Evolutionary conservation across 2,329 filamentous ascomycete genomes (phyloP), one percentile per base, ranked within the genome.

Genomic region (Clarireedia sp.): DNA sequence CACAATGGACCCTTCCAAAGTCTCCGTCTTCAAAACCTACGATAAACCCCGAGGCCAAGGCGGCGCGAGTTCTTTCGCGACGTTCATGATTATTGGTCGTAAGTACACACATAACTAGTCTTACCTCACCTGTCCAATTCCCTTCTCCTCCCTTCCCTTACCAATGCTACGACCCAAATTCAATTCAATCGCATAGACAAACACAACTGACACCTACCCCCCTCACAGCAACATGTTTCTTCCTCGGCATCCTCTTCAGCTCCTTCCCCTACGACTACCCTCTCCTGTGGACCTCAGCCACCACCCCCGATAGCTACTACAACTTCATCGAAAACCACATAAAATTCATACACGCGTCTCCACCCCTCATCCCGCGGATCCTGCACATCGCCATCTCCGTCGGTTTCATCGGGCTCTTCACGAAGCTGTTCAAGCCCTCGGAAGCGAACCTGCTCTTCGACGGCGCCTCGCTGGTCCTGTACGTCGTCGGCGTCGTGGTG

Each of bases 371-470:
- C 73, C 83, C 84, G 51, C 92, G 94, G 68, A 87, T 99, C 68
- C 85, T 99, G 61, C 89, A 95, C 79, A 95, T 96, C 73, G 87
- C 92, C 69, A 87, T 96, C 70, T 86, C 82, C 67, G 84, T 94
- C 62, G 94, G 89, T 57, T 84, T 97, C 65, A 76, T 89, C 56
- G 94, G 92, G 61, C 90, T 97, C 75, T 80, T 97, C 70, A 81
- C 86, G 71, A 99, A 99, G 78, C 86, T 99, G 51, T 99, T 96
- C 85, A 86, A 86, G 64, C 90, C 94, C 52, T 87, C 83, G 65
- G 92, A 97, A 74, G 87, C 89, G 61, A 99, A 99, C 77, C 87
- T 96, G 75, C 85, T 99, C 56, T 99, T 99, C 71, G 94, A 89
- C 66, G 86, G 86, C 69, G 83, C 85, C 12, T 83, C 78, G 53